These are phyloP conservation scores for Tuber borchii DNA, from an alignment of 495 filamentous ascomycete genomes.

Conservation along the genomic window DNA sequence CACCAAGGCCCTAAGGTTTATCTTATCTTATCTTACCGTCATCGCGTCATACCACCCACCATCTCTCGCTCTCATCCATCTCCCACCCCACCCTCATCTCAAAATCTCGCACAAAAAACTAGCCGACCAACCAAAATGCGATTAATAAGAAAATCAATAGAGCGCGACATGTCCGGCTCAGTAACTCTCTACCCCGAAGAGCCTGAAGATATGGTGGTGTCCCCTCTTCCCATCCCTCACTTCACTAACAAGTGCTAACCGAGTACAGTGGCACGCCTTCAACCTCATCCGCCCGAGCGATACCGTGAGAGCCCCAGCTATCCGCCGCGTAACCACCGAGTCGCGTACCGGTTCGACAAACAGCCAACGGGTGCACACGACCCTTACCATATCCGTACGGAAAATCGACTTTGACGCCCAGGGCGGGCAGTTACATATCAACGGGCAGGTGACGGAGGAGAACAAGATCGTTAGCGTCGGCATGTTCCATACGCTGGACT, in stretches of 20 bases:
- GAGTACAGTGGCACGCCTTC: conserved; percentile 81
- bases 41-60: conserved; percentile 7
- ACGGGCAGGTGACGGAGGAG: conserved; percentile 72
- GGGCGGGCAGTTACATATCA: conserved; percentile 75
- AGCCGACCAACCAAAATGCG: conserved; percentile 15
- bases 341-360: conserved; percentile 66
- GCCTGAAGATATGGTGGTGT: conserved; percentile 85
- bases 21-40: conserved; percentile 12
- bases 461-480: conserved; percentile 78
- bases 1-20: background rate
- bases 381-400: conserved; percentile 72
- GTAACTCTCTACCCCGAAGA: conserved; percentile 81
- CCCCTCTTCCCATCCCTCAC: conserved; percentile 9
- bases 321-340: conserved; percentile 69
- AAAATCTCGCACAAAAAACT: background rate
- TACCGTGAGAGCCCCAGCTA: conserved; percentile 69
- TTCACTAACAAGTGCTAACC: background rate
- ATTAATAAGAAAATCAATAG: conserved; percentile 28
- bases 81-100: background rate
- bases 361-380: conserved; percentile 68
- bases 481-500: conserved; percentile 80
- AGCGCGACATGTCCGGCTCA: conserved; percentile 48
- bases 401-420: conserved; percentile 84
- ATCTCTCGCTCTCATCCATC: background rate
- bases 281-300: conserved; percentile 82